phyloP scores from a whole-genome alignment of 2,329 filamentous ascomycete genomes.

The Periconia sp. region DNA sequence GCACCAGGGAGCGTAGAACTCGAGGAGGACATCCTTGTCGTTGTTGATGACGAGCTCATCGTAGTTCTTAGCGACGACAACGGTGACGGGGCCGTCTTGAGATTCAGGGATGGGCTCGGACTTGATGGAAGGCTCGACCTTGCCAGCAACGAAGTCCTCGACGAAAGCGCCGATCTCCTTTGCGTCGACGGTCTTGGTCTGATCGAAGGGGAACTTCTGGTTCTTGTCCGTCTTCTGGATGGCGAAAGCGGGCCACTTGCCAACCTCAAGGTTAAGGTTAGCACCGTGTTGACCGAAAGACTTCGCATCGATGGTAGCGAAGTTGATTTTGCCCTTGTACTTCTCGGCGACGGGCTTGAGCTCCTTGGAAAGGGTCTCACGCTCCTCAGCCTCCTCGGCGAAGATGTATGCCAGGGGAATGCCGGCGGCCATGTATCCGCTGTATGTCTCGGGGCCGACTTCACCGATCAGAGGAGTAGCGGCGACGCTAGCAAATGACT shows the following conservation, averaged over 20 bases:
- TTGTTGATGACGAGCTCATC: slow-evolving; percentile 88
- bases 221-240: slow-evolving; percentile 96
- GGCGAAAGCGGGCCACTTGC: slow-evolving; percentile 95
- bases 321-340: slow-evolving; percentile 93
- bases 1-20: slow-evolving; percentile 94
- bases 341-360: slow-evolving; percentile 88
- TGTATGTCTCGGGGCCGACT: slow-evolving; percentile 95
- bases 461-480: slow-evolving; percentile 91
- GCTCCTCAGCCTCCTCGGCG: slow-evolving; percentile 88
- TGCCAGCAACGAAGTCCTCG: slow-evolving; percentile 80
- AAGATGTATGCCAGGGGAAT: slow-evolving; percentile 98
- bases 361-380: slow-evolving; percentile 71
- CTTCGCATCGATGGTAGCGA: slow-evolving; percentile 95
- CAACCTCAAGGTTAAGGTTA: slow-evolving; percentile 95
- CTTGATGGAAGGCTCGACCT: slow-evolving; percentile 95
- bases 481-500: slow-evolving; percentile 79
- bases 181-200: slow-evolving; percentile 74
- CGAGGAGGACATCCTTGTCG: slow-evolving; percentile 93
- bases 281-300: slow-evolving; percentile 89
- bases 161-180: slow-evolving; percentile 80
- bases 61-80: slow-evolving; percentile 94
- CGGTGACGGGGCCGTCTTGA: slow-evolving; percentile 83
- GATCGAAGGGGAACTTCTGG: slow-evolving; percentile 93
- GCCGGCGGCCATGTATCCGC: slow-evolving; percentile 88
- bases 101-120: slow-evolving; percentile 94